Base-by-base conservation (phyloP, 805 yeast species). In the Yarrowia sp. region DNA sequence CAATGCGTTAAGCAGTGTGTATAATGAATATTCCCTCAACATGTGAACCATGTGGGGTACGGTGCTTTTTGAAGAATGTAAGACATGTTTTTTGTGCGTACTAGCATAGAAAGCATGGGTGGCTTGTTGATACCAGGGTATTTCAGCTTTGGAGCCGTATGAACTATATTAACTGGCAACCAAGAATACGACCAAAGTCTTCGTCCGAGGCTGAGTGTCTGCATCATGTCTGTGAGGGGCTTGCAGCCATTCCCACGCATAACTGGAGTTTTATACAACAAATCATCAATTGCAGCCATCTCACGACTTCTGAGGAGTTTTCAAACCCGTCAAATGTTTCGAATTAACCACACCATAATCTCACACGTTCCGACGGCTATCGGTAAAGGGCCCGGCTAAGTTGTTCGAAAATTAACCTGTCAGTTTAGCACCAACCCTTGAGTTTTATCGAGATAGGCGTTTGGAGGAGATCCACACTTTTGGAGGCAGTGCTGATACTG, bases 341-440 rank as follows among this genome's bases (percentile, higher is more conserved):
- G n/a, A n/a, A n/a, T n/a, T n/a, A n/a, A n/a, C n/a, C n/a, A n/a
- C n/a, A n/a, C n/a, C n/a, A n/a, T n/a, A n/a, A n/a, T n/a, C n/a
- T 36, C 24, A 4, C 41, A 36, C 22, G 41, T 18, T 16, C n/a
- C 41, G 21, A 33, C 41, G 14, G 41, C 18, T 36, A 36, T 41
- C 47, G 44, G 44, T 16, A 8, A 4, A 2, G 19, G 21, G 16
- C 31, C 10, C 31, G 14, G 31, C 25, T 10, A 21, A 24, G 32
- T 24, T 38, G 16, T 27, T 13, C 8, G 14, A 14, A n/a, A 24
- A 9, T n/a, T 44, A 29, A 44, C 35, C 35, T 27, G 51, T 18
- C 19, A 44, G 12, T 27, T 44, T 44, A 44, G 51, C 51, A 44
- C 35, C 32, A 29, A 44, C 14, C 51, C 51, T 44, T 44, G 18